Evolutionary conservation across 2,329 filamentous ascomycete genomes (phyloP).

Genomic region (Decorospora gaudefroyi): DNA sequence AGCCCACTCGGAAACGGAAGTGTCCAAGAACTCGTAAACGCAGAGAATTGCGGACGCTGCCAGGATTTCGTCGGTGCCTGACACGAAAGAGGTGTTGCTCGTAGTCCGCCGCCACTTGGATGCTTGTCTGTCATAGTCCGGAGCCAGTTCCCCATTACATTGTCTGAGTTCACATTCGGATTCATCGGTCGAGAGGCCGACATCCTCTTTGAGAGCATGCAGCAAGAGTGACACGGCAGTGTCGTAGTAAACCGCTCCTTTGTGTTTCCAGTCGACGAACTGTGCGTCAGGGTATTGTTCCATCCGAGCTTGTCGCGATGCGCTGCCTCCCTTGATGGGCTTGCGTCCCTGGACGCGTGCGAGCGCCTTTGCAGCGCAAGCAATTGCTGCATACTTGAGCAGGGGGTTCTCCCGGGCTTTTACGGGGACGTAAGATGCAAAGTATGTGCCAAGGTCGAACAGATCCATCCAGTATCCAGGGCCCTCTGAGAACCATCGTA

Average conservation of each 20-base stretch:
- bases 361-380: conserved; percentile 65
- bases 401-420: conserved; percentile 58
- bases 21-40: conserved; percentile 70
- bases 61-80: conserved; percentile 63
- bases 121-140: conserved; percentile 19
- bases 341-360: conserved; percentile 59
- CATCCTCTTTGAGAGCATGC: conserved; percentile 43
- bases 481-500: conserved; percentile 64
- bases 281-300: conserved; percentile 57
- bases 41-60: conserved; percentile 69
- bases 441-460: conserved; percentile 62
- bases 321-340: conserved; percentile 56
- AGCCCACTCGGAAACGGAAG: conserved; percentile 65
- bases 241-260: conserved; percentile 65
- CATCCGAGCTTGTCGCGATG: conserved; percentile 55
- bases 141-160: conserved; percentile 13
- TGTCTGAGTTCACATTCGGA: conserved; percentile 33
- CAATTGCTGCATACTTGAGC: conserved; percentile 61
- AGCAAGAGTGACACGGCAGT: conserved; percentile 58
- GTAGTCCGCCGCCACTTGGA: conserved; percentile 51
- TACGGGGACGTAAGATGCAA: conserved; percentile 63
- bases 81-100: conserved; percentile 47
- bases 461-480: conserved; percentile 65
- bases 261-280: conserved; percentile 62
- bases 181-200: conserved; percentile 37